These are phyloP conservation scores for Mycena vulgaris DNA, from an alignment of 768 basidiomycete genomes.

Conservation along the genomic window DNA sequence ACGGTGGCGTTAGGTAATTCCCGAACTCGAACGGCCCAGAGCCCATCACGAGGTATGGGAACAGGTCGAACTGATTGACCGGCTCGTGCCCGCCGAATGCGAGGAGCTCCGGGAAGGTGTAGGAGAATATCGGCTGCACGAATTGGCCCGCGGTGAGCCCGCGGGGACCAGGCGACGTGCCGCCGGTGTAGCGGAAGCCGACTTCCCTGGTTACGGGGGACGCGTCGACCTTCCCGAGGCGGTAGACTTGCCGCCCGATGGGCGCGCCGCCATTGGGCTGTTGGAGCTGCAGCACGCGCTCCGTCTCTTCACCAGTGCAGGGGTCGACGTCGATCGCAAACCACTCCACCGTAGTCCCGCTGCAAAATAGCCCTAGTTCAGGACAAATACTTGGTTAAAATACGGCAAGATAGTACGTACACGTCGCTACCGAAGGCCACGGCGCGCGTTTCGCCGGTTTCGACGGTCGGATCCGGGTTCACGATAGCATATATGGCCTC, in stretches of 20 bases:
- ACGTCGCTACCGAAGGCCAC: no score
- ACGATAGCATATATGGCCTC: constrained; percentile 7
- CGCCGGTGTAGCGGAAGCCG: constrained; percentile 25
- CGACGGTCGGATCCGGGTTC: neutral
- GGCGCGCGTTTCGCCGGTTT: constrained; percentile 12
- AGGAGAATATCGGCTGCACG: constrained; percentile 33
- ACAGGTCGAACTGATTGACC: constrained; percentile 37
- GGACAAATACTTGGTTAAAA: no score
- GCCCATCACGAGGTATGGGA: constrained; percentile 35
- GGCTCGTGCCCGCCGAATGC: constrained; percentile 32
- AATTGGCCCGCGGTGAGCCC: constrained; percentile 39
- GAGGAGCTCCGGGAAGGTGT: constrained; percentile 39
- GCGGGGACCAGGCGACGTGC: constrained; percentile 28
- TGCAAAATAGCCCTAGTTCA: no score
- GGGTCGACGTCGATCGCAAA: constrained; percentile 43
- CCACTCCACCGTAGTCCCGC: constrained; percentile 30
- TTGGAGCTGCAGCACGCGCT: neutral
- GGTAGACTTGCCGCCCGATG: constrained; percentile 8
- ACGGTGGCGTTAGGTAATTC: constrained; percentile 27
- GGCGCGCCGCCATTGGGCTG: neutral
- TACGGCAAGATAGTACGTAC: no score
- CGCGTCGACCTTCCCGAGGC: constrained; percentile 20
- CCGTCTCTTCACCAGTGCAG: constrained; percentile 39
- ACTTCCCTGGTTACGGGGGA: constrained; percentile 40
- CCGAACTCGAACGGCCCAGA: constrained; percentile 40